phyloP scores from a whole-genome alignment of 352 stramenopile genomes.

The Peronospora farinosa region DNA sequence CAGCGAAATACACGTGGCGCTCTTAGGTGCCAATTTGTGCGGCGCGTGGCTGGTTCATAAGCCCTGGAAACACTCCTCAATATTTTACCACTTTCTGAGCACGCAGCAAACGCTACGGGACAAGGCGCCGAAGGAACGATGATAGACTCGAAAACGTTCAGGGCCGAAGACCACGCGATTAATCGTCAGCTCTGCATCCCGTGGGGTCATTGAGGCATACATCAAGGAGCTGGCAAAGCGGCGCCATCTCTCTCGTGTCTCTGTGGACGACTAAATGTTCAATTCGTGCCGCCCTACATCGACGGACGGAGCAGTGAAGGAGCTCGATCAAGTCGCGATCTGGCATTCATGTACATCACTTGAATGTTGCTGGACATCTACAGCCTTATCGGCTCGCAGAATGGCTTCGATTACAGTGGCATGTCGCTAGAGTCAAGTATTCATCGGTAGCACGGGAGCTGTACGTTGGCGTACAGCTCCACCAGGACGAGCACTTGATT shows the following conservation, averaged over 20 bases:
- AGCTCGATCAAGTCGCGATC: constrained; percentile 84
- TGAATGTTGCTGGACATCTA: constrained; percentile 89
- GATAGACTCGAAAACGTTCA: constrained; percentile 90
- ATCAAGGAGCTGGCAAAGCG: constrained; percentile 62
- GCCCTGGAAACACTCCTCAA: constrained; percentile 12
- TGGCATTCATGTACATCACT: constrained; percentile 79
- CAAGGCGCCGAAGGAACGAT: constrained; percentile 70
- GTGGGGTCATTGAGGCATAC: constrained; percentile 90
- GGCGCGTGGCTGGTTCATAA: constrained; percentile 53
- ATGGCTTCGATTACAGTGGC: constrained; percentile 93
- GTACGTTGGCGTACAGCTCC: constrained; percentile 56
- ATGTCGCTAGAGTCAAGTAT: constrained; percentile 39
- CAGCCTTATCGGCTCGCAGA: constrained; percentile 86
- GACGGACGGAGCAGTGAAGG: constrained; percentile 87
- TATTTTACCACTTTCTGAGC: constrained; percentile 20
- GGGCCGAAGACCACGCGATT: constrained; percentile 75
- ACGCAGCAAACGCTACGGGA: constrained; percentile 53
- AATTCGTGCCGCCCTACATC: constrained; percentile 86
- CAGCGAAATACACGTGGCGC: constrained; percentile 48
- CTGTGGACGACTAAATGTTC: constrained; percentile 92
- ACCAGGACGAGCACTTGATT: constrained; percentile 89
- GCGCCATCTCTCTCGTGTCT: constrained; percentile 8
- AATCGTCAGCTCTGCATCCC: constrained; percentile 90
- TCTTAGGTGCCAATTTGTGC: constrained; percentile 57
- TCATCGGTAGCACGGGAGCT: constrained; percentile 5